phyloP scores from a whole-genome alignment of 805 yeast species.

The Cyberlindnera subsufficiens region DNA sequence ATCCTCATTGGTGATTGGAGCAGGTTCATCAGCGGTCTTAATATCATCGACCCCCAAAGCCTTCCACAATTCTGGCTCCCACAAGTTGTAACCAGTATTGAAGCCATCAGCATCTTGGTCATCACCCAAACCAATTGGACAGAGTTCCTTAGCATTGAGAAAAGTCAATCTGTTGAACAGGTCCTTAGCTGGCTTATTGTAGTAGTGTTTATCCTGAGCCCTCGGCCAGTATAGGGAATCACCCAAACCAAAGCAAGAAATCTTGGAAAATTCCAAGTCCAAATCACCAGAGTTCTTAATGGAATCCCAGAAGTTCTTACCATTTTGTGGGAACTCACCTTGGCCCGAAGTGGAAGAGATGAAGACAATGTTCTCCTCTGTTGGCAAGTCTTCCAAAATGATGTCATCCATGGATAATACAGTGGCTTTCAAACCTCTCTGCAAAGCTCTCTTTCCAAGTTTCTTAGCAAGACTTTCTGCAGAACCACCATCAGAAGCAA shows the following conservation, averaged over 20 bases:
- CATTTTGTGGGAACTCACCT: constrained; percentile 86
- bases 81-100: constrained; percentile 81
- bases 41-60: constrained; percentile 81
- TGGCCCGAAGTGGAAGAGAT: constrained; percentile 92
- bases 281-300: constrained; percentile 58
- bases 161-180: constrained; percentile 56
- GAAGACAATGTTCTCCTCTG: constrained; percentile 44
- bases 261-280: constrained; percentile 62
- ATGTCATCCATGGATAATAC: constrained; percentile 57
- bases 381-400: constrained; percentile 47
- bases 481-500: constrained; percentile 92
- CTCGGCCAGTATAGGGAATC: constrained; percentile 98
- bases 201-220: constrained; percentile 89
- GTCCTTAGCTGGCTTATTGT: constrained; percentile 86
- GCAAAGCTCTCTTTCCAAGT: constrained; percentile 51
- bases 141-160: constrained; percentile 69
- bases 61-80: constrained; percentile 85
- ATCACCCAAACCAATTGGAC: constrained; percentile 85
- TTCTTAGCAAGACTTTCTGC: constrained; percentile 75
- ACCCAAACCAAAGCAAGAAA: constrained; percentile 85
- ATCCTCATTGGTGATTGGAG: constrained; percentile 91
- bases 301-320: constrained; percentile 66
- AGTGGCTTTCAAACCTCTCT: constrained; percentile 44
- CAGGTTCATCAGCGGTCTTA: constrained; percentile 84
- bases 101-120: constrained; percentile 97